Base-by-base conservation (phyloP, 2,329 filamentous ascomycete species). In the Aspergillus jensenii region DNA sequence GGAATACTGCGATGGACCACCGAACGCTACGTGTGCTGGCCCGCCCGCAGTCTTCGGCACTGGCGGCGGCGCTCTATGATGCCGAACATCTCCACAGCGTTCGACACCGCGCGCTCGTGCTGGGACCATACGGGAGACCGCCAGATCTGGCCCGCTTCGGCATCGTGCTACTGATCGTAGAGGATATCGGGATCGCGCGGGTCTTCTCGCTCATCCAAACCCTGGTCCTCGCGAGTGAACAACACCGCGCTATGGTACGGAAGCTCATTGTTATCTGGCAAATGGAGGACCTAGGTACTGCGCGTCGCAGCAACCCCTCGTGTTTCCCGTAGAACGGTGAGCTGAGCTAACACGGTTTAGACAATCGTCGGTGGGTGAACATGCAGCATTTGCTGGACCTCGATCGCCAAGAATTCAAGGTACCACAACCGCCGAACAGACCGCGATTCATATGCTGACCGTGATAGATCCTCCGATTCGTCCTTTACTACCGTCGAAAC, bases 61-160 rank as follows among this genome's bases (percentile, higher is more conserved):
- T 45, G 5, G 39, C n/a, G 23, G 44, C 25, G 9, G 35, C 45
- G 19, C 45, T 56, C 21, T 51, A 56, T 44, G 27, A 50, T n/a
- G 46, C 39, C 19, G n/a, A 56, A 17, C 37, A 25, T 17, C 25
- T 25, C n/a, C 47, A 51, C 47, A 40, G 43, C 6, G 21, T 39
- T 23, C 47, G 17, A 51, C 25, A 51, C n/a, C 23, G 35, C 15
- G 39, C 54, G 45, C 46, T 44, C 39, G 39, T 56, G 40, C 46
- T 56, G 7, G 46, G 46, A 2, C 39, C 54, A 11, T 51, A 51
- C 12, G 27, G 46, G 27, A 35, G 46, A 56, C 46, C 46, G 37
- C 45, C 39, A 1, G 46, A 50, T 51, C 54, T 56, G 7, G 54
- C 39, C 39, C 45, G n/a, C 33, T 56, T 56, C 27, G 37, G 46